These are phyloP conservation scores for Arthrobotrys sphaeroides DNA, from an alignment of 2,329 filamentous ascomycete species.

Conservation along the genomic window DNA sequence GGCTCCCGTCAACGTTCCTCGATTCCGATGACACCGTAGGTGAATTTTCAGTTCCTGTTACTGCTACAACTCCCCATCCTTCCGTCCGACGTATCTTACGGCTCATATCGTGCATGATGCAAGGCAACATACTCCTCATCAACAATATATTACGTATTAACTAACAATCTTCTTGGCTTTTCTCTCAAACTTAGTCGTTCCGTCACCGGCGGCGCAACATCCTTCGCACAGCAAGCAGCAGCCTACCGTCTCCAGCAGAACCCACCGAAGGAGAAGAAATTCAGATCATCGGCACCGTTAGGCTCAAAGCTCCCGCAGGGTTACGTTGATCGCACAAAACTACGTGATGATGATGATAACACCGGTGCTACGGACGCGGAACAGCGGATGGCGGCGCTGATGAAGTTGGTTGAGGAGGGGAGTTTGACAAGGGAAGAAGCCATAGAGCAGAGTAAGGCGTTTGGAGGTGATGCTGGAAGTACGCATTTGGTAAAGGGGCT, in stretches of 20 bases:
- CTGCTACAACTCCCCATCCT: neutral
- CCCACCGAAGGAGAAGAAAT: slow-evolving; percentile 71
- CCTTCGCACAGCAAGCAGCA: slow-evolving; percentile 82
- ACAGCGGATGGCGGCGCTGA: slow-evolving; percentile 77
- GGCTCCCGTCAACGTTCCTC: slow-evolving; percentile 81
- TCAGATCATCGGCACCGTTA: slow-evolving; percentile 79
- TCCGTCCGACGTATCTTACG: neutral
- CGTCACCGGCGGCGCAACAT: slow-evolving; percentile 70
- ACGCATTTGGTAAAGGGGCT: slow-evolving; percentile 93
- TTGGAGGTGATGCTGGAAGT: slow-evolving; percentile 80
- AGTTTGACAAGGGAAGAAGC: slow-evolving; percentile 75
- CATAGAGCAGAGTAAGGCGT: slow-evolving; percentile 65
- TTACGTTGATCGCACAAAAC: slow-evolving; percentile 82
- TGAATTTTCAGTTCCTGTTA: slow-evolving; percentile 52
- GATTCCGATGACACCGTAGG: slow-evolving; percentile 94
- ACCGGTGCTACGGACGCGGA: slow-evolving; percentile 69
- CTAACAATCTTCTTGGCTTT: slow-evolving; percentile 38
- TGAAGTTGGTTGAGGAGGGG: slow-evolving; percentile 81
- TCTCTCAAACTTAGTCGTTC: slow-evolving; percentile 72
- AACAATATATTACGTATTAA: slow-evolving; percentile 29
- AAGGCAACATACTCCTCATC: slow-evolving; percentile 22
- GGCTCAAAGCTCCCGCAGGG: slow-evolving; percentile 81
- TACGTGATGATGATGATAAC: slow-evolving; percentile 67
- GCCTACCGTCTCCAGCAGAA: slow-evolving; percentile 69
- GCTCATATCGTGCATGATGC: neutral